Base-by-base conservation (phyloP, 257 asterid species). In the Apocynum venetum region DNA sequence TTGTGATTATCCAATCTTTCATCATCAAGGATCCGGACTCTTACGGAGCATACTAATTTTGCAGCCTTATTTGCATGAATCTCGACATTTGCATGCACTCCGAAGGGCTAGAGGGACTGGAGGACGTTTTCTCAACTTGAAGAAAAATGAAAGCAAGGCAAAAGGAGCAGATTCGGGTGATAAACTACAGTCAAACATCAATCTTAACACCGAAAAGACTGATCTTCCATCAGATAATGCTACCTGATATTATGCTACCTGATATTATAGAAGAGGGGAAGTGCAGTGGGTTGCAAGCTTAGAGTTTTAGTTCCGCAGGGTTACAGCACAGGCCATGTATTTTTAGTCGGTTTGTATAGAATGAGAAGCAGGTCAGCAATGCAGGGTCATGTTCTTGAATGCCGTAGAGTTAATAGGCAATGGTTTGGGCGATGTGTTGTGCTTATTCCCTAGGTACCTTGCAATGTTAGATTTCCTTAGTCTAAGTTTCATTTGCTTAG, bases 41-140 rank as follows among this genome's bases (percentile, higher is more conserved):
- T 66, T 2, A 66, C 51, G 1, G 20, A 19, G 49, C 53, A n/a
- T 43, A 68, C 13, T 67, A 17, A 38, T 43, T 68, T 80, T 78
- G 92, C 97, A 92, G 98, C 97, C 97, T 40, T 94, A 94, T 86
- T 85, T 94, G 91, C 97, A 94, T 72, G 98, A 94, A 84, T 94
- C 98, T 81, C 93, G 97, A 57, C 97, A 94, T 84, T 79, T 85
- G 83, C 97, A 94, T 86, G 98, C 98, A 43, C 80, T 94, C 73
- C 89, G 87, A 87, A 88, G 98, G 82, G 91, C 93, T 66, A 86
- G 97, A 73, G 96, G 98, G 73, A 84, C 78, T 15, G 98, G 98
- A 35, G 97, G 98, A 14, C 97, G 97, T 73, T 94, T 94, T 87
- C 96, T 91, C 17, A 84, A 81, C 72, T 43, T 83, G 70, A 91